A percentile compares a stretch with the other conserved stretches of the same genome.
Conservation (phyloP, 768 basidiomycete genomes). For the Boletus pseudo-olivaceus region DNA sequence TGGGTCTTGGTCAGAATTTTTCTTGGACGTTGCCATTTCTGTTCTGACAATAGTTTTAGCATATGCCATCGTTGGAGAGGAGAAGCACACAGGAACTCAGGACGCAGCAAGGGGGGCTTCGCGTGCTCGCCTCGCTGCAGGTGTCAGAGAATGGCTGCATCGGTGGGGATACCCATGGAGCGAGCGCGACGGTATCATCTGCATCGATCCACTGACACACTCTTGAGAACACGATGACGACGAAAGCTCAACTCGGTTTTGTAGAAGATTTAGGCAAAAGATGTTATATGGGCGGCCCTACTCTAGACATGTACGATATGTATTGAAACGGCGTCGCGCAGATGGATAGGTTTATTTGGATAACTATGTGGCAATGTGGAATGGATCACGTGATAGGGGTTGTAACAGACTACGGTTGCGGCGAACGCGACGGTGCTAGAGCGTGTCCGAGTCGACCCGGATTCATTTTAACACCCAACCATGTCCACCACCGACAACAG, state of each 20-base stretch:
- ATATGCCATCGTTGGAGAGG: slow-evolving; percentile 90
- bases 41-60: slow-evolving; percentile 42
- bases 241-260: not conserved
- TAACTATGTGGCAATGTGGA: not conserved
- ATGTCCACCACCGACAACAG: slow-evolving; percentile 32
- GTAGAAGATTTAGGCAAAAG: slow-evolving; percentile 7
- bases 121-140: slow-evolving; percentile 76
- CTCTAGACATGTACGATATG: slow-evolving; percentile 8
- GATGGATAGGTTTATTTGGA: not conserved
- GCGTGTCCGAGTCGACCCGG: not conserved
- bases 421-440: slow-evolving; percentile 10
- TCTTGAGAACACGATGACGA: slow-evolving; percentile 22
- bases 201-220: slow-evolving; percentile 83
- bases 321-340: not conserved
- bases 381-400: slow-evolving; percentile 11
- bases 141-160: slow-evolving; percentile 87
- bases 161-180: slow-evolving; percentile 97
- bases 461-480: slow-evolving; percentile 1
- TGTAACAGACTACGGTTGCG: not conserved
- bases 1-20: slow-evolving; percentile 67
- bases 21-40: not conserved
- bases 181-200: slow-evolving; percentile 87
- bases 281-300: not conserved
- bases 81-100: slow-evolving; percentile 94
- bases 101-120: slow-evolving; percentile 79